A percentile compares a stretch with the other conserved stretches of the same genome.
Evolutionary conservation across 768 basidiomycete species (phyloP).

Genomic region (Kwoniella botswanensis): DNA sequence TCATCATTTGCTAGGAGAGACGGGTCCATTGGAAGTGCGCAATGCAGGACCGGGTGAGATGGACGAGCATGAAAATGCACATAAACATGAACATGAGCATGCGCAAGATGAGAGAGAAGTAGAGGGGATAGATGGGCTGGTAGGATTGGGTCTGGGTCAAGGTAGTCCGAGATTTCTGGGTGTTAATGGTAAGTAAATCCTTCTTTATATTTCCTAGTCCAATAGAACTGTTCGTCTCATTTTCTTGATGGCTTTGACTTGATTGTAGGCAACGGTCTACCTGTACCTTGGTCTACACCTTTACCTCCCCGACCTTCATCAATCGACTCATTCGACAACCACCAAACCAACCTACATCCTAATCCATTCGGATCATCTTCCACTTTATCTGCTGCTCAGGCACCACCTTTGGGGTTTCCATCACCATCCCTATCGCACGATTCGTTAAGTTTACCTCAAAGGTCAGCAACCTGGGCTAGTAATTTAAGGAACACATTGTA

Average conservation of each 20-base stretch:
- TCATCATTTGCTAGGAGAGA: conserved; percentile 33
- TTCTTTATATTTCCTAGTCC: not conserved
- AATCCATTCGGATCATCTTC: conserved; percentile 23
- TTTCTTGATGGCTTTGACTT: not conserved
- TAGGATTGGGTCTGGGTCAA: conserved; percentile 19
- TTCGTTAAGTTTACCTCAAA: conserved; percentile 13
- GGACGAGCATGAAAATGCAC: conserved; percentile 16
- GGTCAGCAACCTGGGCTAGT: conserved; percentile 46
- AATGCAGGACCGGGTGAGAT: conserved; percentile 43
- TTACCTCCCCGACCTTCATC: conserved; percentile 20
- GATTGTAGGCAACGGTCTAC: conserved; percentile 16
- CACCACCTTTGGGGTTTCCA: conserved; percentile 19
- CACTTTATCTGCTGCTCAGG: not conserved
- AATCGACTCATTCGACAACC: conserved; percentile 21
- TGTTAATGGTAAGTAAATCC: conserved; percentile 38
- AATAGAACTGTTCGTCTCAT: not conserved
- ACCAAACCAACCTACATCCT: not conserved
- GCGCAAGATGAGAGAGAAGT: conserved; percentile 12
- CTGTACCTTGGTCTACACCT: conserved; percentile 21
- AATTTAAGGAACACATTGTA: conserved; percentile 46
- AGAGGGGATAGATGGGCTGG: conserved; percentile 20
- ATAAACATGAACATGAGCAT: conserved; percentile 8
- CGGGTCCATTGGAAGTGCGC: conserved; percentile 39
- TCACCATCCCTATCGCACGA: conserved; percentile 14
- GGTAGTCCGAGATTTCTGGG: conserved; percentile 37